phyloP scores from a whole-genome alignment of 768 basidiomycete genomes.

The Amanita subjunquillea region DNA sequence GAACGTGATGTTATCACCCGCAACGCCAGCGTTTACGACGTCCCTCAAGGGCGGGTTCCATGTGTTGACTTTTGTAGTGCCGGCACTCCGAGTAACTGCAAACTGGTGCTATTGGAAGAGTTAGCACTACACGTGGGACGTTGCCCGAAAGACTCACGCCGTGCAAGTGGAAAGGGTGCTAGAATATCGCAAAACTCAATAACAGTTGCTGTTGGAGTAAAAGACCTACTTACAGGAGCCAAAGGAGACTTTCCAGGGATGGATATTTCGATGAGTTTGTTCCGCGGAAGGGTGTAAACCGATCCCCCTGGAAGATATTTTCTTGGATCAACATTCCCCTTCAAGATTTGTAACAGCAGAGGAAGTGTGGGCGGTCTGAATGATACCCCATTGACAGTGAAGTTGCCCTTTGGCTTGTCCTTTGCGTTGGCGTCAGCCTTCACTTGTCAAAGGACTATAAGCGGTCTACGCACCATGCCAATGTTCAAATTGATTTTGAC shows the following conservation, averaged over 20 bases:
- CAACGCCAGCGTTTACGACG: conserved; percentile 25
- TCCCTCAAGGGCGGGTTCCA: conserved; percentile 45
- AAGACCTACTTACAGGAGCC: conserved; percentile 18
- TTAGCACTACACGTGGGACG: not conserved
- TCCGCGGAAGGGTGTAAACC: conserved; percentile 22
- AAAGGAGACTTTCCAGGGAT: conserved; percentile 22
- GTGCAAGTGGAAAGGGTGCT: conserved; percentile 33
- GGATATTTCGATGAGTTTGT: conserved; percentile 27
- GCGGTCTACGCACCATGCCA: not conserved
- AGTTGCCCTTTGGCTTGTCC: conserved; percentile 7
- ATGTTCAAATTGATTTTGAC: not conserved
- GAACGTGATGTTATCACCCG: conserved; percentile 29
- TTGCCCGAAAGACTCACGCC: conserved; percentile 19
- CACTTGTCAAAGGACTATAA: not conserved
- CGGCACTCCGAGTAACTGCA: conserved; percentile 26
- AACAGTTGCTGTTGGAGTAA: not conserved
- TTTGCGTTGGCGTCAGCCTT: not conserved
- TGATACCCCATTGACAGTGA: conserved; percentile 13
- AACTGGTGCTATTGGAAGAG: conserved; percentile 26
- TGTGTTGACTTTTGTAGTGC: conserved; percentile 24
- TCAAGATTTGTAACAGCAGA: conserved; percentile 29
- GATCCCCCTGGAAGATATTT: conserved; percentile 19
- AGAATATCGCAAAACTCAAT: conserved; percentile 10
- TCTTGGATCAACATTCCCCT: conserved; percentile 20
- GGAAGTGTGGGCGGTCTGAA: conserved; percentile 23